These are phyloP conservation scores for Fusarium musae DNA, from an alignment of 2,329 filamentous ascomycete genomes.

Conservation along the genomic window DNA sequence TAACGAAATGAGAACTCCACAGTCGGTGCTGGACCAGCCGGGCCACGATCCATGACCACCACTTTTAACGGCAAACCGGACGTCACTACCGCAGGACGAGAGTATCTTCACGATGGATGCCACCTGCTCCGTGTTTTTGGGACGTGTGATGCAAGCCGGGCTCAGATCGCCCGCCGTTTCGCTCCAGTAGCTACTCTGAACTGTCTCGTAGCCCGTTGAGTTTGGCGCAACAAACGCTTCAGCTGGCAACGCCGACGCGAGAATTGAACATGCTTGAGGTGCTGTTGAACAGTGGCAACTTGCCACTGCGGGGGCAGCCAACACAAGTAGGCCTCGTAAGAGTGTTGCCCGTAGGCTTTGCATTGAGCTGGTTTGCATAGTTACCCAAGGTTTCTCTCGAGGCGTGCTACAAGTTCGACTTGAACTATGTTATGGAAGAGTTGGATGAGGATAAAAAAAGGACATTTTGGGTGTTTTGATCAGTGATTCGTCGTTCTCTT, in stretches of 20 bases:
- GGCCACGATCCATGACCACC: neutral
- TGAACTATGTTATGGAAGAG: neutral
- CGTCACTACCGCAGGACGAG: neutral
- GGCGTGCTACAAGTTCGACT: fast-evolving
- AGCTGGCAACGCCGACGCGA: fast-evolving
- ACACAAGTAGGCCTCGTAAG: neutral
- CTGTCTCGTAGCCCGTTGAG: neutral
- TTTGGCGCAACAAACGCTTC: neutral
- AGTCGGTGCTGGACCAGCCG: neutral
- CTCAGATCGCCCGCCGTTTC: neutral
- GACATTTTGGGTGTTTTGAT: neutral
- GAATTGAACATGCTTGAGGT: neutral
- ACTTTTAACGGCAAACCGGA: neutral
- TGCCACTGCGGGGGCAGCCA: neutral
- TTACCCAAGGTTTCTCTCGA: fast-evolving
- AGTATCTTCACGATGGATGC: neutral
- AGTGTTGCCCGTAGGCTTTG: fast-evolving
- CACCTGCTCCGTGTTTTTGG: fast-evolving
- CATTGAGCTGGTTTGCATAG: neutral
- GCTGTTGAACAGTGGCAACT: neutral
- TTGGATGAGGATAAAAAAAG: fast-evolving
- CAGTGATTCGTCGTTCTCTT: neutral
- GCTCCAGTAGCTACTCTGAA: neutral
- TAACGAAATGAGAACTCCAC: neutral
- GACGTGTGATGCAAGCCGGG: neutral